These are phyloP conservation scores for Parastagonospora avenae DNA, from an alignment of 2,329 filamentous ascomycete species.

Conservation along the genomic window DNA sequence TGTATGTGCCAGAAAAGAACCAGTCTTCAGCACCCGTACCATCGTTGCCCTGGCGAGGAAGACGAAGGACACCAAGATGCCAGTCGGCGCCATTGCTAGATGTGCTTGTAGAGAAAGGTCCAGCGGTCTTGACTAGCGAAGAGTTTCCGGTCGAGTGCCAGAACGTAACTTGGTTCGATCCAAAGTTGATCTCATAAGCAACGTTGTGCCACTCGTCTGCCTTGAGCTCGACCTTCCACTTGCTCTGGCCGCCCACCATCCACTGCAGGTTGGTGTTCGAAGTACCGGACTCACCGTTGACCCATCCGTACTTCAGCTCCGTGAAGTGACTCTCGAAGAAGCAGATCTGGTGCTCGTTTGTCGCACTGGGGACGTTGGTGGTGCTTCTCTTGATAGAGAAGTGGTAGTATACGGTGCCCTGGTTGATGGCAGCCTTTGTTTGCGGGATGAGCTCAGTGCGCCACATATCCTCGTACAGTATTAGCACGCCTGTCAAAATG, in stretches of 20 bases:
- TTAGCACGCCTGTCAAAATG: background rate
- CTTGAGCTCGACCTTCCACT: constrained; percentile 68
- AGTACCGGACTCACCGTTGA: constrained; percentile 56
- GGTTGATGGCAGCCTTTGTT: constrained; percentile 67
- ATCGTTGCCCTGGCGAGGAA: constrained; percentile 62
- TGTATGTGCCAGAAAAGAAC: constrained; percentile 74
- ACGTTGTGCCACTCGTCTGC: constrained; percentile 75
- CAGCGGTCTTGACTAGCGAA: constrained; percentile 62
- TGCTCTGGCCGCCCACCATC: constrained; percentile 63
- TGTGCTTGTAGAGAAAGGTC: constrained; percentile 64
- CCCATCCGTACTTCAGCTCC: constrained; percentile 72
- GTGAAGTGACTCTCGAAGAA: constrained; percentile 75
- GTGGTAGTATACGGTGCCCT: constrained; percentile 73
- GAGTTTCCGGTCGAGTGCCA: constrained; percentile 71
- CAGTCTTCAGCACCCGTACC: constrained; percentile 65
- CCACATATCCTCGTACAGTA: constrained; percentile 63
- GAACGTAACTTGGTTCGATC: constrained; percentile 65
- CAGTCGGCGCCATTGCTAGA: constrained; percentile 72
- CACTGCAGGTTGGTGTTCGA: constrained; percentile 65
- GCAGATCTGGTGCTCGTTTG: constrained; percentile 69
- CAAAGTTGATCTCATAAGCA: constrained; percentile 75
- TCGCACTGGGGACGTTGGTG: constrained; percentile 64
- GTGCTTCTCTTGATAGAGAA: constrained; percentile 68
- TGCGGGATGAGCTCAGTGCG: constrained; percentile 76
- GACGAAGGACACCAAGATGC: constrained; percentile 72